Evolutionary conservation across 179 eudicot species (phyloP), one percentile per base, ranked within the genome.

Genomic region (Spinacia oleracea): DNA sequence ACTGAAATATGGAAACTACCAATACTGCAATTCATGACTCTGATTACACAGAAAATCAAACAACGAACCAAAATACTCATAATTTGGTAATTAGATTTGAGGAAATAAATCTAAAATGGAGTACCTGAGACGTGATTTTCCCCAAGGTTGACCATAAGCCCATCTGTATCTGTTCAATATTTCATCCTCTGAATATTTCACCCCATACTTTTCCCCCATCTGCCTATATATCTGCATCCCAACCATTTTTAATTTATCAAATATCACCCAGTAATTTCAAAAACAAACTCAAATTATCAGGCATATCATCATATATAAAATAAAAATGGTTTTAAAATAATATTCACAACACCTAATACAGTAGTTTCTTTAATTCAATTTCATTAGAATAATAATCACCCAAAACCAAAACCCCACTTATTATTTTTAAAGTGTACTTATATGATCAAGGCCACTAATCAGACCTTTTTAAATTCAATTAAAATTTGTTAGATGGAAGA

Each of bases 141-240:
- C 93, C 99, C 99, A 96, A 53, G 98, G 99, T 85, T 92, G 97
- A 59, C 84, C 98, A 78, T 96, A 96, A 78, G 99, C 99, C 87
- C 92, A 75, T 69, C 98, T 86, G 42, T 96, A 96, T 87, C 97
- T 84, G 20, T 78, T 72, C 74, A 96, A 75, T 63, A 96, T 96
- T 87, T 95, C 98, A 67, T 75, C 82, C 69, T 95, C 98, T 6
- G 96, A 86, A 73, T 83, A 90, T 32, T 89, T 85, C 77, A 95
- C 98, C 21, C 98, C 98, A 84, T 95, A 95, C 75, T 95, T 95
- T 86, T 93, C 96, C 72, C 98, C 98, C 73, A 95, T 89, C 76
- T 91, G 78, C 78, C 91, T 92, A 77, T 95, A 93, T 74, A 95
- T 93, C 98, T 95, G 84, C 74, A 79, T 46, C 27, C 40, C 58